These are phyloP conservation scores for Shiraia sp. DNA, from an alignment of 2,329 filamentous ascomycete species.

Conservation along the genomic window DNA sequence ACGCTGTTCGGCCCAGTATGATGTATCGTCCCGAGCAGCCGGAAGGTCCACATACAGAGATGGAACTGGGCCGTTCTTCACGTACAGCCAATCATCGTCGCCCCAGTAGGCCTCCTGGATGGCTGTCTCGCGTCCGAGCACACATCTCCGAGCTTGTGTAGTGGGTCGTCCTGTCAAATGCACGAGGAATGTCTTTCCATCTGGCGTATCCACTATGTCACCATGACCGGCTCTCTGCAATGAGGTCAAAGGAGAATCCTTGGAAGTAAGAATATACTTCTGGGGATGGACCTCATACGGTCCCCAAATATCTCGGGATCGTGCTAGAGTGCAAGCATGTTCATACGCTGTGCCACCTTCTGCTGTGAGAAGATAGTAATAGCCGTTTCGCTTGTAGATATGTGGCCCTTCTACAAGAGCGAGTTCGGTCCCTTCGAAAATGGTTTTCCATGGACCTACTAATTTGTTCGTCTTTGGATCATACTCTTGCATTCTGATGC, in stretches of 20 bases:
- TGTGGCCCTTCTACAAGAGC: conserved; percentile 45
- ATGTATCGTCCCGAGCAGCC: conserved; percentile 29
- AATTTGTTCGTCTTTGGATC: conserved; percentile 55
- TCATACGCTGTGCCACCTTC: conserved; percentile 47
- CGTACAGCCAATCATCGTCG: conserved; percentile 65
- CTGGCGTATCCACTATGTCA: conserved; percentile 41
- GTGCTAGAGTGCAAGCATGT: conserved; percentile 46
- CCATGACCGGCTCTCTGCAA: conserved; percentile 44
- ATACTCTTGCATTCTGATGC: conserved; percentile 63
- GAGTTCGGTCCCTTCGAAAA: conserved; percentile 59
- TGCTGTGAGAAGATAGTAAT: conserved; percentile 43
- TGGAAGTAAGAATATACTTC: conserved; percentile 50
- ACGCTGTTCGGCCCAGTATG: conserved; percentile 49
- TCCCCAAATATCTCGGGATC: conserved; percentile 45
- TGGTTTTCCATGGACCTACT: conserved; percentile 58
- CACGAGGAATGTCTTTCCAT: conserved; percentile 41
- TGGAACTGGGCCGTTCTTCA: conserved; percentile 57
- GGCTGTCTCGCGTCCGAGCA: conserved; percentile 41
- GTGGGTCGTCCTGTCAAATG: conserved; percentile 41
- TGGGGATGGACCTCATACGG: conserved; percentile 47
- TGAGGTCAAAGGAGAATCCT: conserved; percentile 37
- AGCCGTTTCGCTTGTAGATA: conserved; percentile 42
- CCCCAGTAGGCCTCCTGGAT: conserved; percentile 64
- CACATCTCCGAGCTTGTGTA: conserved; percentile 37
- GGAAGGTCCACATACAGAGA: conserved; percentile 48